Percentiles rank a stretch among this genome's conserved stretches.
These are phyloP conservation scores for Rhynchosporium secalis DNA, from an alignment of 2,329 filamentous ascomycete genomes.

Conservation along the genomic window DNA sequence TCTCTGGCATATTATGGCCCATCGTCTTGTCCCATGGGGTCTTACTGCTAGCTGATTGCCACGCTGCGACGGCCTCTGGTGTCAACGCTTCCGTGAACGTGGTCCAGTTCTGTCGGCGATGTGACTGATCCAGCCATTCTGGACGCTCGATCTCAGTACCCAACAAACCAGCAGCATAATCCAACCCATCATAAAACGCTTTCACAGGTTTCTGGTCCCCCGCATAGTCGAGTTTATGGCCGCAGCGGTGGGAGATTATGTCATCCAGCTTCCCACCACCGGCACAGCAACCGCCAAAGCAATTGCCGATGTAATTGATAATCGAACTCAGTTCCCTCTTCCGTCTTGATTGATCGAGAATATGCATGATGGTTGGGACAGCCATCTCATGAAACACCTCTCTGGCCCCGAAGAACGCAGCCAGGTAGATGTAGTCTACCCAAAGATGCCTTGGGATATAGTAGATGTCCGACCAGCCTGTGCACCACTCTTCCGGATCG, in stretches of 20 bases:
- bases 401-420: conserved; percentile 32
- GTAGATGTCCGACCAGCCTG: conserved; percentile 42
- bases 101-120: conserved; percentile 4
- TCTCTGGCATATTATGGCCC: conserved; percentile 4
- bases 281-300: conserved; percentile 20
- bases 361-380: conserved; percentile 40
- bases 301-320: conserved; percentile 17
- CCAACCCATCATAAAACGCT: conserved; percentile 9
- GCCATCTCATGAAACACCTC: conserved; percentile 40
- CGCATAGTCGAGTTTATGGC: conserved; percentile 16
- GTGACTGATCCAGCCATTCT: conserved; percentile 2
- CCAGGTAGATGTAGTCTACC: conserved; percentile 38
- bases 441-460: conserved; percentile 41
- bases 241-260: conserved; percentile 13
- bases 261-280: conserved; percentile 6
- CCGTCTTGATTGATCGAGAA: conserved; percentile 37
- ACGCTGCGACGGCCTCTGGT: neutral
- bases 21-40: conserved; percentile 4
- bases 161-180: conserved; percentile 5
- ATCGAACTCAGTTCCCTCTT: conserved; percentile 3
- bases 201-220: neutral
- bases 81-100: neutral
- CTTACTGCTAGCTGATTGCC: neutral
- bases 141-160: neutral
- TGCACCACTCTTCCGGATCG: conserved; percentile 35